A percentile compares a stretch with the other conserved stretches of the same genome.
These are phyloP conservation scores for Blastobotrys serpentis DNA, from an alignment of 1,139 yeast species.

Conservation along the genomic window DNA sequence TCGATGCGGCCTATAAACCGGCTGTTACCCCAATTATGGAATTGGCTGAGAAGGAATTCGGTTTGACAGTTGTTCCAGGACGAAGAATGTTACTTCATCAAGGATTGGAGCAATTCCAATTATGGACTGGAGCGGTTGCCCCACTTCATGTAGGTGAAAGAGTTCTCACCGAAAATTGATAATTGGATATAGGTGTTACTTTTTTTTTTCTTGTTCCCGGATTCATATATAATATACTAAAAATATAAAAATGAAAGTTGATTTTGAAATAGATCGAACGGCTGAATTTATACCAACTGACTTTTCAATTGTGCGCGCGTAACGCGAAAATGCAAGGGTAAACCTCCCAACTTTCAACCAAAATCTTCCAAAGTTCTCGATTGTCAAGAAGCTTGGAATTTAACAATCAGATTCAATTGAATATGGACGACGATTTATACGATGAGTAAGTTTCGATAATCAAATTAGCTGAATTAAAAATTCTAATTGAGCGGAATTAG, in stretches of 20 bases:
- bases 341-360: neutral
- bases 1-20: conserved; percentile 96
- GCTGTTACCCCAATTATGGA: conserved; percentile 79
- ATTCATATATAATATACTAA: too few species aligned
- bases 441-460: conserved; percentile 60
- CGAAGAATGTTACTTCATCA: conserved; percentile 89
- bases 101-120: conserved; percentile 80
- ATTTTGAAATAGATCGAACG: too few species aligned
- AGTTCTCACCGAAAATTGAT: neutral
- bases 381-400: neutral
- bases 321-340: too few species aligned
- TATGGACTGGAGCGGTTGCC: conserved; percentile 67
- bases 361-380: neutral
- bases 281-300: too few species aligned
- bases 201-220: too few species aligned
- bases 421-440: conserved; percentile 50
- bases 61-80: conserved; percentile 81
- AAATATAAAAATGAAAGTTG: too few species aligned
- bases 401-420: neutral
- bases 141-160: conserved; percentile 27
- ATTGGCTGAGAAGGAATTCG: conserved; percentile 57
- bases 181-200: neutral
- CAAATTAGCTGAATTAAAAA: too few species aligned
- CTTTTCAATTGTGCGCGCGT: too few species aligned
- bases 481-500: too few species aligned